Conservation (phyloP, 1,139 yeast genomes). For the Nadsonia starkeyi-henricii region DNA sequence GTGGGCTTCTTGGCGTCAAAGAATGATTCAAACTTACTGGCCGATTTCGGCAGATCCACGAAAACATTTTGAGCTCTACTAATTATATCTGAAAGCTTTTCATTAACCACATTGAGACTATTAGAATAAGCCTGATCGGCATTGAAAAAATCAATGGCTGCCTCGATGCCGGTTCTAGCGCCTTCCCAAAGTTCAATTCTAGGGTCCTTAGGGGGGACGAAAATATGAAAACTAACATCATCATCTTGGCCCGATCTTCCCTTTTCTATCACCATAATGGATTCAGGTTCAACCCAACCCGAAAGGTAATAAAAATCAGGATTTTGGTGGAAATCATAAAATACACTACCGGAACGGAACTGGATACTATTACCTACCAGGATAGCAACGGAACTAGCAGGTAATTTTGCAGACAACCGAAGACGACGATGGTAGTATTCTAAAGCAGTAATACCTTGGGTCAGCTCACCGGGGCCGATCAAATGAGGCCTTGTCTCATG, state of each 20-base stretch:
- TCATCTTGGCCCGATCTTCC: conserved; percentile 31
- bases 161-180: conserved; percentile 70
- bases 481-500: conserved; percentile 73
- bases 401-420: conserved; percentile 40
- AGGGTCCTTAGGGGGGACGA: conserved; percentile 76
- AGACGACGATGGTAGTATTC: conserved; percentile 69
- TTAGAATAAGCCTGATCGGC: conserved; percentile 62
- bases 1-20: not conserved
- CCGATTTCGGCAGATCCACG: conserved; percentile 5
- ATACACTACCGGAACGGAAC: conserved; percentile 80
- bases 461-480: conserved; percentile 59
- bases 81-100: conserved; percentile 4
- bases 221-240: conserved; percentile 41
- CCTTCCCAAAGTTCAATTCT: conserved; percentile 91
- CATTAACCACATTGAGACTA: conserved; percentile 17
- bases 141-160: conserved; percentile 70
- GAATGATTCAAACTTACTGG: conserved; percentile 6
- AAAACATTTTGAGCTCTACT: conserved; percentile 5
- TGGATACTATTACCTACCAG: conserved; percentile 60
- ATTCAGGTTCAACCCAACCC: conserved; percentile 89
- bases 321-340: conserved; percentile 83
- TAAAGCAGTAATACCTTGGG: conserved; percentile 74
- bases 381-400: conserved; percentile 55
- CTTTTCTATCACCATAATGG: conserved; percentile 63
- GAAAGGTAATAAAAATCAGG: conserved; percentile 76